A percentile compares a stretch with the other conserved stretches of the same genome.
phyloP scores from a whole-genome alignment of 2,329 filamentous ascomycete species.

The Ascosphaera apis region DNA sequence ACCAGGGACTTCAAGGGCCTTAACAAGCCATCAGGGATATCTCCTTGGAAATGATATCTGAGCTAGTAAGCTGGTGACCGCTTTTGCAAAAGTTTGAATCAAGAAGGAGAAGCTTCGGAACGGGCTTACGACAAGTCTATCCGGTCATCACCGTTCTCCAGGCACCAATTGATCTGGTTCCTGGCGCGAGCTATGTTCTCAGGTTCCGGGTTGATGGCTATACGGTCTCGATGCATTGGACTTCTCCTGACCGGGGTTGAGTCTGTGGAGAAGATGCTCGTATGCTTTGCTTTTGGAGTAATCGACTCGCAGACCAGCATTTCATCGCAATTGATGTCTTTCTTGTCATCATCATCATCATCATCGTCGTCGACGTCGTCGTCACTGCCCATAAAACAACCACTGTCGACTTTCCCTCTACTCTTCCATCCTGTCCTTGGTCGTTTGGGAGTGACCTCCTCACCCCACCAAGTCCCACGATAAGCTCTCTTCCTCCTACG shows the following conservation, averaged over 20 bases:
- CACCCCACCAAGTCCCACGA: conserved; percentile 23
- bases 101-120: background rate
- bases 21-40: conserved; percentile 14
- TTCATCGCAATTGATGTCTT: no score
- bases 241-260: background rate
- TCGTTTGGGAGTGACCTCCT: conserved; percentile 17
- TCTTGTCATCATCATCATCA: conserved; percentile 15
- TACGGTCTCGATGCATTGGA: background rate
- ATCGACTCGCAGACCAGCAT: no score
- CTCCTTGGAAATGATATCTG: conserved; percentile 13
- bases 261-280: background rate
- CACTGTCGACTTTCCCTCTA: conserved; percentile 22
- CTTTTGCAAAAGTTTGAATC: background rate
- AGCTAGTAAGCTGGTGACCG: background rate
- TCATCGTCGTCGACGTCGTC: conserved; percentile 15
- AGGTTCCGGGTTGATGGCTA: conserved; percentile 9
- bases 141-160: conserved; percentile 21
- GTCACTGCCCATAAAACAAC: conserved; percentile 26
- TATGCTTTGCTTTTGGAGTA: background rate
- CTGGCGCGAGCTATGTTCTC: conserved; percentile 16
- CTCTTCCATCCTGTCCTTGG: conserved; percentile 21
- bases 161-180: conserved; percentile 16
- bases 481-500: conserved; percentile 13
- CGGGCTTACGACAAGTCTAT: conserved; percentile 22
- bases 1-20: conserved; percentile 18